These are phyloP conservation scores for Heliosperma pusillum DNA, from an alignment of 148 eudicot species.

Conservation along the genomic window DNA sequence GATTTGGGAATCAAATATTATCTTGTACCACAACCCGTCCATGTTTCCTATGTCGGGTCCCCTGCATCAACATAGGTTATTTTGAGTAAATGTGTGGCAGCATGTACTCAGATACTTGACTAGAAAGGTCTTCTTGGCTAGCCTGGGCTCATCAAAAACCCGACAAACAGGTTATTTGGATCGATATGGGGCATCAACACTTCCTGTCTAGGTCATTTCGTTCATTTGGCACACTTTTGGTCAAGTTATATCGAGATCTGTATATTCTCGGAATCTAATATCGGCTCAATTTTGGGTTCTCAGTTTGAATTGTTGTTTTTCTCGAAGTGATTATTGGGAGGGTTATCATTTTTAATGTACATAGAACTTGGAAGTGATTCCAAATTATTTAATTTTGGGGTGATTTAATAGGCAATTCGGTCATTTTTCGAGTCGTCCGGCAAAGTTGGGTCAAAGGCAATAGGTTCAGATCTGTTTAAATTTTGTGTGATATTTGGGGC, in stretches of 20 bases:
- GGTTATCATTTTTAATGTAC: not conserved
- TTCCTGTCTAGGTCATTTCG: not conserved
- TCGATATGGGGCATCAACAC: not conserved
- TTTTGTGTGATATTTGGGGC: not conserved
- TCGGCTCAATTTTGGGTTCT: too few species aligned
- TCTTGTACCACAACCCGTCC: slow-evolving; percentile 67
- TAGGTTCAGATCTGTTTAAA: not conserved
- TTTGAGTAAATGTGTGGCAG: not conserved
- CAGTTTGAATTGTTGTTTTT: not conserved
- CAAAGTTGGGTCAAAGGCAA: not conserved
- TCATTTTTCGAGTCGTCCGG: not conserved
- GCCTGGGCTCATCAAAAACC: not conserved
- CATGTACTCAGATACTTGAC: too few species aligned
- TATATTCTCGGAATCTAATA: too few species aligned
- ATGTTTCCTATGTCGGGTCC: slow-evolving; percentile 35
- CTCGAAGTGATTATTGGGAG: too few species aligned
- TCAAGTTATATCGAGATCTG: too few species aligned
- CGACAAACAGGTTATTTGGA: not conserved
- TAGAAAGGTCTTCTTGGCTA: too few species aligned
- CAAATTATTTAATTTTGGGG: not conserved
- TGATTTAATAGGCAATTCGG: too few species aligned
- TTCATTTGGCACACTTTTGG: too few species aligned
- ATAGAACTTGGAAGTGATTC: not conserved
- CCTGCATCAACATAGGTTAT: slow-evolving; percentile 24
- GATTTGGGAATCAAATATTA: slow-evolving; percentile 55